Conservation (phyloP, 1,284 basidiomycete genomes). For the Leccinum subrobustum region DNA sequence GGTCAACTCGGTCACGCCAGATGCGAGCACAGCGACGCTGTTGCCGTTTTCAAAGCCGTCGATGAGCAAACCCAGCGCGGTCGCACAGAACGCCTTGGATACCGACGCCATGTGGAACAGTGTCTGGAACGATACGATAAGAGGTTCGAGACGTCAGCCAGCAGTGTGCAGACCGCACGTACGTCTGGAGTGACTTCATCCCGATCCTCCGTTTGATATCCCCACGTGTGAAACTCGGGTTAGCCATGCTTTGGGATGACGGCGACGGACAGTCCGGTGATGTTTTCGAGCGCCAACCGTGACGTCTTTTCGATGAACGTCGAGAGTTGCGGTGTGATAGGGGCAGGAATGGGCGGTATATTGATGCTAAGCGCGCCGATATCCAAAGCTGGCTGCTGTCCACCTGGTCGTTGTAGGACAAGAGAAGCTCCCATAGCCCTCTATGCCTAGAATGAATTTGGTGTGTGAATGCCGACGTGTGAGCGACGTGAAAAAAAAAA, state of each 20-base stretch:
- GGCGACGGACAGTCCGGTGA: constrained; percentile 25
- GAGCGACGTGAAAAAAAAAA: background rate
- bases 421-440: constrained; percentile 70
- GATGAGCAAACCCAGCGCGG: constrained; percentile 40
- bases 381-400: constrained; percentile 41
- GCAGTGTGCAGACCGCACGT: background rate
- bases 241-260: constrained; percentile 19
- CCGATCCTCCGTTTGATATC: constrained; percentile 23
- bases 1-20: constrained; percentile 28
- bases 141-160: background rate
- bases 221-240: constrained; percentile 26
- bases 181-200: constrained; percentile 23
- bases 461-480: background rate
- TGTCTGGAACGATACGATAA: constrained; percentile 29
- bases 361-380: constrained; percentile 55
- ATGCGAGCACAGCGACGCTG: constrained; percentile 37
- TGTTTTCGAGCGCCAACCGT: too few relatives aligned
- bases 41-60: constrained; percentile 36
- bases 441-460: constrained; percentile 53
- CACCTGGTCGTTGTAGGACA: constrained; percentile 46
- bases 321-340: constrained; percentile 26
- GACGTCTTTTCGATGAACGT: constrained; percentile 17
- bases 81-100: constrained; percentile 42
- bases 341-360: constrained; percentile 45
- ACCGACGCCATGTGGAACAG: constrained; percentile 37